Evolutionary conservation across 495 filamentous ascomycete genomes (phyloP), one percentile per base, ranked within the genome.

Genomic region (Neurospora sp.): DNA sequence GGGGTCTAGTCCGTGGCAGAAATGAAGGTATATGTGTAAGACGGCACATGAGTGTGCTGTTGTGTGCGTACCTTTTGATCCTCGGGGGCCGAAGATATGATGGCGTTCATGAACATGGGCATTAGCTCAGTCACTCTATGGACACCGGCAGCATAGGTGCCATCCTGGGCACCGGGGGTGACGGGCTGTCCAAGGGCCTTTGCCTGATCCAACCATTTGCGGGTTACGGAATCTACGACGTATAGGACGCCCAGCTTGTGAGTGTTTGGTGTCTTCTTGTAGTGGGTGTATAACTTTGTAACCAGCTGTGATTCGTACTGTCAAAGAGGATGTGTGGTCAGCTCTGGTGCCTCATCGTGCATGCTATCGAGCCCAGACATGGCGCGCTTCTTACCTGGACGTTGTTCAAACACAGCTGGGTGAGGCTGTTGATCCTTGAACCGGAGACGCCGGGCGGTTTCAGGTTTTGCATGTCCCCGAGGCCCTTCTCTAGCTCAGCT

Each of bases 161-260:
- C 96, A 84, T 97, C 93, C 73, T 88, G 87, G 72, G 93, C 92
- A 78, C 88, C 85, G 76, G 86, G 88, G 79, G 90, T 92, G 78
- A 94, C 86, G 72, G 90, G 85, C 81, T 98, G 94, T 73, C 93
- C 93, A 74, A 90, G 87, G 75, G 89, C 89, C 82, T 93, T 94
- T 74, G 96, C 96, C 81, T 92, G 91, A 82, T 99, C 94, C 88
- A 97, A 89, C 94, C 96, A 99, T 84, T 94, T 93, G 83, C 96
- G 92, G 81, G 94, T 94, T 90, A 99, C 94, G 87, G 94, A 97
- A 88, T 99, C 96, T 96, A 99, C 93, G 85, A 98, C 94, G 90
- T 99, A 99, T 85, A 99, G 90, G 79, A 98, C 94, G 82, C 96
- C 96, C 85, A 99, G 86, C 85, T 99, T 99, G 88, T 98, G 94